Evolutionary conservation across 306 rosid genomes (phyloP).

Genomic region (Quercus engelmannii): DNA sequence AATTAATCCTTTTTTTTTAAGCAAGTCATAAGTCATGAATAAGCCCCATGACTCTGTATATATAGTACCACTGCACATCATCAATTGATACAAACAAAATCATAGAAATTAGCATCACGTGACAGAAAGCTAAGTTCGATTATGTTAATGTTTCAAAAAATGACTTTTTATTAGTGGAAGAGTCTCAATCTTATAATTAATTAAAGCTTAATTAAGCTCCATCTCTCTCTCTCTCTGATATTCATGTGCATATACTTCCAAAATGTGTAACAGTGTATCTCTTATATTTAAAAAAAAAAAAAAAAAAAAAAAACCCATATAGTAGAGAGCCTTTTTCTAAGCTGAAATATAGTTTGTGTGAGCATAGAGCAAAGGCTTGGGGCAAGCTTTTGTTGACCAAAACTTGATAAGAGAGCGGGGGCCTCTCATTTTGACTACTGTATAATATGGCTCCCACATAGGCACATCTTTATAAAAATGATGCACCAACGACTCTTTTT

Average conservation of each 20-base stretch:
- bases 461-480: background rate
- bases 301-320: background rate
- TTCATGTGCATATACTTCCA: conserved; percentile 3
- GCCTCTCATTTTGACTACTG: background rate
- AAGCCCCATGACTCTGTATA: background rate
- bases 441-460: conserved; percentile 12
- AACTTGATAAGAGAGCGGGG: background rate
- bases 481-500: background rate
- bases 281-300: background rate
- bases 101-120: conserved; percentile 22
- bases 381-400: conserved; percentile 22
- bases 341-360: background rate
- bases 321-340: too few relatives aligned
- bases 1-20: too few relatives aligned
- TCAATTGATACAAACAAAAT: conserved; percentile 16
- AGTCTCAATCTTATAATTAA: conserved; percentile 42
- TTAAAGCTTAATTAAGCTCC: background rate
- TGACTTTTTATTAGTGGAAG: conserved; percentile 28
- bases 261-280: background rate
- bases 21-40: background rate
- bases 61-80: background rate
- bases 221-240: background rate
- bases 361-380: background rate
- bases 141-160: conserved; percentile 10
- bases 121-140: conserved; percentile 27